Percentiles rank a stretch among this genome's conserved stretches.
Conservation (phyloP, 495 filamentous ascomycete species). For the Tuber microsphaerosporum region DNA sequence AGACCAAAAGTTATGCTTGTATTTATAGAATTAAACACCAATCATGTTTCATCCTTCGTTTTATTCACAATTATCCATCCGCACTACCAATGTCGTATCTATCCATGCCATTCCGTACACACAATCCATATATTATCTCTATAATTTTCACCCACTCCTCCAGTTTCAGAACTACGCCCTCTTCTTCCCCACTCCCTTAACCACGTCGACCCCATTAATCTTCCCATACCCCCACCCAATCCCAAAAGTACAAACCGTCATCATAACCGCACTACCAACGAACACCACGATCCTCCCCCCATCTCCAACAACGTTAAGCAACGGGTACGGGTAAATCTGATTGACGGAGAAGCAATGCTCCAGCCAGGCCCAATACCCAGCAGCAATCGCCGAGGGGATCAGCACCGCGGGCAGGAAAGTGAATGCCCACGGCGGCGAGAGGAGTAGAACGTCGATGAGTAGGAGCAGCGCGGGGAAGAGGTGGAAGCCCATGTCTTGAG, state of each 20-base stretch:
- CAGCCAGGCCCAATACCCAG: constrained; percentile 82
- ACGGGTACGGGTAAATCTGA: constrained; percentile 67
- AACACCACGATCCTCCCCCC: constrained; percentile 63
- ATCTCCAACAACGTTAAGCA: constrained; percentile 60
- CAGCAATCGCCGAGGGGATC: constrained; percentile 58
- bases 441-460: constrained; percentile 61
- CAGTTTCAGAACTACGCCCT: constrained; percentile 2
- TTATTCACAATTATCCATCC: neutral
- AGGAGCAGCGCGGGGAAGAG: constrained; percentile 67
- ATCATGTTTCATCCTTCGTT: neutral
- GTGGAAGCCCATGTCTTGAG: constrained; percentile 68
- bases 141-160: neutral
- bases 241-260: constrained; percentile 60
- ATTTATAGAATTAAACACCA: neutral
- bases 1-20: neutral
- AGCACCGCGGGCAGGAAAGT: constrained; percentile 54
- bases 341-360: constrained; percentile 48
- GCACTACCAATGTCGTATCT: neutral
- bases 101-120: neutral
- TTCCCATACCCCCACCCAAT: constrained; percentile 62
- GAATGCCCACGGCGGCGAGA: constrained; percentile 77
- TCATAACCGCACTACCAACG: constrained; percentile 58
- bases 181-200: constrained; percentile 39
- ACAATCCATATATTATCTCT: neutral
- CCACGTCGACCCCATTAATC: constrained; percentile 57